phyloP scores from a whole-genome alignment of 371 early-diverging fungal genomes.

The Actinomortierella wolfii region DNA sequence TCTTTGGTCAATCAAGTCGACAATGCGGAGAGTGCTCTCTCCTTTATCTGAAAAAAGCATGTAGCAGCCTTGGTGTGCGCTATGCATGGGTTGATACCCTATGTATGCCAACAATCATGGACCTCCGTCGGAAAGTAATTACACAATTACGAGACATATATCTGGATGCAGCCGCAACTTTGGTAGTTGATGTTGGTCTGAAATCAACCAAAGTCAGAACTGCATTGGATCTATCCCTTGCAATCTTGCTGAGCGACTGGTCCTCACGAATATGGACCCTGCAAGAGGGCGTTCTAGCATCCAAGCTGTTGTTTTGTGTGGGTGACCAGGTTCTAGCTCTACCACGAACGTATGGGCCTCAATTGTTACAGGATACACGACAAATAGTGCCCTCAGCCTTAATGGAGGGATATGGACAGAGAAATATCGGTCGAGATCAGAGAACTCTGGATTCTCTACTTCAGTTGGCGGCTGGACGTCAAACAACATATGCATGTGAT shows the following conservation, averaged over 20 bases:
- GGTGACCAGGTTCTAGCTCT: constrained; percentile 14
- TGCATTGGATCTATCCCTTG: constrained; percentile 14
- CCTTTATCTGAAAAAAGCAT: neutral
- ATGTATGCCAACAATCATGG: constrained; percentile 5
- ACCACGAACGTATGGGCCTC: constrained; percentile 1
- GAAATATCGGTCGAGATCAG: neutral
- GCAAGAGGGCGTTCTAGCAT: constrained; percentile 16
- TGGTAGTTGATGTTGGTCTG: constrained; percentile 17
- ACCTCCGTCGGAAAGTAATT: constrained; percentile 11
- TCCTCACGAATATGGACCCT: constrained; percentile 16
- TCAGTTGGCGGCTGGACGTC: constrained; percentile 2
- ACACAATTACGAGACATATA: constrained; percentile 9
- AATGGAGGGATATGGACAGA: constrained; percentile 5
- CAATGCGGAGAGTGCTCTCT: constrained; percentile 13
- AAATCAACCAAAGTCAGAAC: constrained; percentile 9
- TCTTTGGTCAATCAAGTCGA: constrained; percentile 16
- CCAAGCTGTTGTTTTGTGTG: constrained; percentile 15
- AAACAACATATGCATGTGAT: constrained; percentile 12
- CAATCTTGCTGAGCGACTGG: constrained; percentile 18
- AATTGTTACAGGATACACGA: neutral
- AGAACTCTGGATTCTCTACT: constrained; percentile 1
- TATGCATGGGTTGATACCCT: constrained; percentile 19
- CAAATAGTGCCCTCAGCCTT: neutral
- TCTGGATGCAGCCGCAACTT: constrained; percentile 9
- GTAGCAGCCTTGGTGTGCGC: constrained; percentile 11